Evolutionary conservation across 352 stramenopile genomes (phyloP).

Genomic region (Pythium dissotocum): DNA sequence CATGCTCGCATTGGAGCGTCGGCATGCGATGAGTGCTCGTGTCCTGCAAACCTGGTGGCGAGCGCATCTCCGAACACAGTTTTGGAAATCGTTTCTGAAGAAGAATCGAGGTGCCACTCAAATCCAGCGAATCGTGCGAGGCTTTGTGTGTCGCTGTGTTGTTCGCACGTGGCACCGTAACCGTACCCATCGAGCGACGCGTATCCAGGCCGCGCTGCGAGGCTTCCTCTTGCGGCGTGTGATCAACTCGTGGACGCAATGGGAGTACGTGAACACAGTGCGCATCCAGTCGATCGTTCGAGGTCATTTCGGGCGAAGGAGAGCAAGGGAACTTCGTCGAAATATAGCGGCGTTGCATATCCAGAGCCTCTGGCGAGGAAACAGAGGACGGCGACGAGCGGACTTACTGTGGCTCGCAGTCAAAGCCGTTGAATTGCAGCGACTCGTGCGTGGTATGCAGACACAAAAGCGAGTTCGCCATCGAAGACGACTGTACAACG

Average conservation of each 20-base stretch:
- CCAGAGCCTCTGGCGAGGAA: slow-evolving; percentile 63
- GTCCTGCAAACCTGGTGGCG: slow-evolving; percentile 67
- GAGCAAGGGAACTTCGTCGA: slow-evolving; percentile 13
- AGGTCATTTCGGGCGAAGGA: slow-evolving; percentile 38
- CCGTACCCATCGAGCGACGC: slow-evolving; percentile 44
- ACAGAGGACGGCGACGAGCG: slow-evolving; percentile 40
- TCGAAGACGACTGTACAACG: slow-evolving; percentile 18
- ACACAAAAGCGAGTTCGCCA: slow-evolving; percentile 39
- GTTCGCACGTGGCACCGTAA: slow-evolving; percentile 60
- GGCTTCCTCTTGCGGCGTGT: slow-evolving; percentile 53
- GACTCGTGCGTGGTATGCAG: slow-evolving; percentile 51
- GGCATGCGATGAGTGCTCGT: slow-evolving; percentile 46
- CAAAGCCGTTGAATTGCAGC: slow-evolving; percentile 55
- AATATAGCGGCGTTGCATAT: slow-evolving; percentile 54
- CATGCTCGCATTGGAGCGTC: slow-evolving; percentile 65
- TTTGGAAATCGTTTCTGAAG: slow-evolving; percentile 48
- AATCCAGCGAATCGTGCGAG: slow-evolving; percentile 58
- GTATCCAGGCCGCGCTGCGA: slow-evolving; percentile 62
- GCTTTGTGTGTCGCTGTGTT: slow-evolving; percentile 51
- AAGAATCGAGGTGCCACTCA: slow-evolving; percentile 42
- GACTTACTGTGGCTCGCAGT: slow-evolving; percentile 53
- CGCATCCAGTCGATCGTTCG: slow-evolving; percentile 70
- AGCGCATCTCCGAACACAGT: slow-evolving; percentile 35
- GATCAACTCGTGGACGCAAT: slow-evolving; percentile 48
- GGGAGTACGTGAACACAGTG: slow-evolving; percentile 56